Conservation (phyloP, 257 asterid species). For the Forsythia viridissima region DNA sequence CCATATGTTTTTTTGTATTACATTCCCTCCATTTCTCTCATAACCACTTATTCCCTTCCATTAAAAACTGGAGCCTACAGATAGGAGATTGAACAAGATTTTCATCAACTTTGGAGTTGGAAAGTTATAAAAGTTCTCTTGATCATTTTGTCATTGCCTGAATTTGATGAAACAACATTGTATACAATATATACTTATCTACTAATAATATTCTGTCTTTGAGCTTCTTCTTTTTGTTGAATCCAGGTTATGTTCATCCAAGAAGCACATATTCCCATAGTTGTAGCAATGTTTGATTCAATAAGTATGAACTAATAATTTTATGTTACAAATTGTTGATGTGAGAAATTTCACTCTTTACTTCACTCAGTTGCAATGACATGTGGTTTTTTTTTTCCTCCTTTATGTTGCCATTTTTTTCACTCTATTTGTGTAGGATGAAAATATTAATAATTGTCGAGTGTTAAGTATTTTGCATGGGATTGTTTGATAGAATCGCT, state of each 20-base stretch:
- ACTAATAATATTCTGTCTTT: too few relatives aligned
- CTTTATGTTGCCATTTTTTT: not conserved
- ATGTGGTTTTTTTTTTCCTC: slow-evolving; percentile 47
- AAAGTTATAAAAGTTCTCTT: too few relatives aligned
- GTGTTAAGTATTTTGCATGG: not conserved
- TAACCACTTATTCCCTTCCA: not conserved
- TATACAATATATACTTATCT: too few relatives aligned
- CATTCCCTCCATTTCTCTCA: not conserved
- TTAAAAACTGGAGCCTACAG: too few relatives aligned
- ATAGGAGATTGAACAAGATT: too few relatives aligned
- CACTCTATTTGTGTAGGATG: slow-evolving; percentile 9
- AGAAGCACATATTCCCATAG: not conserved
- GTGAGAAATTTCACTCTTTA: slow-evolving; percentile 66
- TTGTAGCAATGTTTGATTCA: slow-evolving; percentile 10
- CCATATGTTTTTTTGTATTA: too few relatives aligned
- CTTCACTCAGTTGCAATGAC: slow-evolving; percentile 59
- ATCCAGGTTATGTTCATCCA: not conserved
- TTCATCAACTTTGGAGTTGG: too few relatives aligned
- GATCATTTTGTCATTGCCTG: too few relatives aligned
- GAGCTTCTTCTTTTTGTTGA: too few relatives aligned
- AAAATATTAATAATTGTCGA: not conserved
- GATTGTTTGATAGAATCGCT: not conserved
- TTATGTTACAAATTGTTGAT: slow-evolving; percentile 11
- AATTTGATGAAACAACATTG: too few relatives aligned
- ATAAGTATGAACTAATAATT: slow-evolving; percentile 16